Conservation (phyloP, 768 basidiomycete species). For the Collybia sordida region DNA sequence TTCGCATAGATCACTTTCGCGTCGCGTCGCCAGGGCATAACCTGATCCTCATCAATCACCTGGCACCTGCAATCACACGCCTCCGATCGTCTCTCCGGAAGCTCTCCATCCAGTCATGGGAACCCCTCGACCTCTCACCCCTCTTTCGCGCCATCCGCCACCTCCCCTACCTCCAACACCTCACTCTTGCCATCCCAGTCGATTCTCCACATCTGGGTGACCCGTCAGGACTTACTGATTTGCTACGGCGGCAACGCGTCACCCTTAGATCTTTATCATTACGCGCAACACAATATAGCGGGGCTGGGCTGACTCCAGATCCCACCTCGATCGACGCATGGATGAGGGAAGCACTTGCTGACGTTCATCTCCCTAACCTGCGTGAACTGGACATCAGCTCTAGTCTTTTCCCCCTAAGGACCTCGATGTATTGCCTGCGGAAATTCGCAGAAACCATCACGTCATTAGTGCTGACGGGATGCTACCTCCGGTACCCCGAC, state of each 20-base stretch:
- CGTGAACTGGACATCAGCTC: conserved; percentile 12
- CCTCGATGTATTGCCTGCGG: conserved; percentile 44
- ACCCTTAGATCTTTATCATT: conserved; percentile 37
- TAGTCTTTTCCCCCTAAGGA: conserved; percentile 29
- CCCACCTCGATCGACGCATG: conserved; percentile 34
- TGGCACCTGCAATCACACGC: conserved; percentile 38
- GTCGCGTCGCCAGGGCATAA: conserved; percentile 20
- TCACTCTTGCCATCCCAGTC: conserved; percentile 40
- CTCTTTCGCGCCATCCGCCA: conserved; percentile 33
- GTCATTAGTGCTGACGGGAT: conserved; percentile 38
- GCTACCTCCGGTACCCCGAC: conserved; percentile 33
- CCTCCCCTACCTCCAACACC: conserved; percentile 32
- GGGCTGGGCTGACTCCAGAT: conserved; percentile 27
- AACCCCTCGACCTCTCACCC: conserved; percentile 43
- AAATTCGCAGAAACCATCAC: conserved; percentile 33
- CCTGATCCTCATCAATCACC: conserved; percentile 30
- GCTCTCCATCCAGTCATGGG: conserved; percentile 41
- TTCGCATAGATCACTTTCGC: conserved; percentile 36
- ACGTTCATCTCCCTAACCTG: conserved; percentile 23
- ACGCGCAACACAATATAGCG: conserved; percentile 42
- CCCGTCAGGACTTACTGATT: conserved; percentile 32
- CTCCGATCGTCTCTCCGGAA: conserved; percentile 34
- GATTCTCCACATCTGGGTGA: conserved; percentile 41
- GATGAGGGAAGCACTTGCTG: conserved; percentile 28
- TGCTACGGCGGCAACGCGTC: conserved; percentile 33